These are phyloP conservation scores for Osmozyma mogii DNA, from an alignment of 805 yeast species.

Conservation along the genomic window DNA sequence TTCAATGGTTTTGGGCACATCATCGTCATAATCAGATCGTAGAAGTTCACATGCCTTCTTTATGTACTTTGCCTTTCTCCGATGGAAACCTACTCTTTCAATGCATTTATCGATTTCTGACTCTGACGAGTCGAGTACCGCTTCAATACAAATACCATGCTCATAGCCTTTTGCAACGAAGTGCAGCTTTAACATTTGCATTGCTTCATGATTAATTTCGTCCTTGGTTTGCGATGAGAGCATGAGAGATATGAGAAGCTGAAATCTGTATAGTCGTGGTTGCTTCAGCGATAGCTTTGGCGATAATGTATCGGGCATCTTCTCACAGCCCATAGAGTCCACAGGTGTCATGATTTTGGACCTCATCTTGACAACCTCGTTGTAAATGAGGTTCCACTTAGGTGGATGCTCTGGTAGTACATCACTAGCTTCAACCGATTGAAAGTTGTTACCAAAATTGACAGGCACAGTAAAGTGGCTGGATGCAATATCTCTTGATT, in stretches of 20 bases:
- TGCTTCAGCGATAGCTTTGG: slow-evolving; percentile 22
- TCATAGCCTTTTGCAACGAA: slow-evolving; percentile 29
- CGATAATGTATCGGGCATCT: slow-evolving; percentile 38
- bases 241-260: slow-evolving; percentile 73
- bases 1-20: slow-evolving; percentile 63
- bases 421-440: no score
- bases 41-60: slow-evolving; percentile 53
- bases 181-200: slow-evolving; percentile 48
- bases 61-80: slow-evolving; percentile 66
- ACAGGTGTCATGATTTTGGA: slow-evolving; percentile 68
- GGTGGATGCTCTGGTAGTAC: no score
- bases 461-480: no score
- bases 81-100: slow-evolving; percentile 81
- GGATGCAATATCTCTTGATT: no score
- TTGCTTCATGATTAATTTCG: slow-evolving; percentile 71
- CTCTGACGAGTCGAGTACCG: slow-evolving; percentile 43
- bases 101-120: slow-evolving; percentile 56
- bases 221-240: slow-evolving; percentile 90
- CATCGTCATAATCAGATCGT: slow-evolving; percentile 44
- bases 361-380: slow-evolving; percentile 62
- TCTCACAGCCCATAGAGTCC: slow-evolving; percentile 81
- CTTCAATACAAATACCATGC: slow-evolving; percentile 53
- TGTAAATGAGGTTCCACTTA: slow-evolving; percentile 50
- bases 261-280: slow-evolving; percentile 51
- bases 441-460: no score